Base-by-base conservation (phyloP, 2,329 filamentous ascomycete genomes). In the Neobulgaria alba region DNA sequence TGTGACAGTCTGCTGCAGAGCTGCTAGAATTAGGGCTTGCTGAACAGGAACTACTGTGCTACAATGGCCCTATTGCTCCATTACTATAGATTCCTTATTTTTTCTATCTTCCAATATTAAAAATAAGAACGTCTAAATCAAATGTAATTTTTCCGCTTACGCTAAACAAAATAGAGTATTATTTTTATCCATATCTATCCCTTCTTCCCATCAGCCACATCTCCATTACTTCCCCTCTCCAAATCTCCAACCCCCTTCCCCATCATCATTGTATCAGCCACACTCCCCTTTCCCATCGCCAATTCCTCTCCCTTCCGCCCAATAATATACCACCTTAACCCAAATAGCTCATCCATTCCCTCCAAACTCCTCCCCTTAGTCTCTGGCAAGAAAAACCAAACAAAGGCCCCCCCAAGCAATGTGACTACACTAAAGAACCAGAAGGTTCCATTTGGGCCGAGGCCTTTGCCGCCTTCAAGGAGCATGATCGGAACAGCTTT, bases 401-500 rank as follows among this genome's bases (percentile, higher is more conserved):
- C 82, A 79, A 81, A 88, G 3, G 71, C 21, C 3, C 80, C 75
- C 19, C 83, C 83, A 3, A 86, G 33, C 1, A 82, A 49, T 0
- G 83, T 88, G 8, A 88, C 69, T 2, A 70, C 75, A 0, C 73
- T 69, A 60, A 88, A 89, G 64, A 80, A 84, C 73, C 82, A 80
- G 66, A 89, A 89, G 0, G 84, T 88, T 0, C 85, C 85, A 44
- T 10, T 56, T 29, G 70, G 68, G 10, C 59, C 67, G 45, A 77
- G 70, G 2, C 71, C 71, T 1, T 65, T 23, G 0, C 18, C 19
- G 8, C 41, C 45, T 0, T 63, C 49, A 1, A 88, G 67, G 33
- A 89, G 73, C 82, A 88, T 85, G 49, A 77, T 75, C 1, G 83
- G 84, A 0, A 87, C 79, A 0, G 84, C 82, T 26, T 84, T 79